Evolutionary conservation across 257 asterid genomes (phyloP).

Genomic region (Nicotiana sylvestris): DNA sequence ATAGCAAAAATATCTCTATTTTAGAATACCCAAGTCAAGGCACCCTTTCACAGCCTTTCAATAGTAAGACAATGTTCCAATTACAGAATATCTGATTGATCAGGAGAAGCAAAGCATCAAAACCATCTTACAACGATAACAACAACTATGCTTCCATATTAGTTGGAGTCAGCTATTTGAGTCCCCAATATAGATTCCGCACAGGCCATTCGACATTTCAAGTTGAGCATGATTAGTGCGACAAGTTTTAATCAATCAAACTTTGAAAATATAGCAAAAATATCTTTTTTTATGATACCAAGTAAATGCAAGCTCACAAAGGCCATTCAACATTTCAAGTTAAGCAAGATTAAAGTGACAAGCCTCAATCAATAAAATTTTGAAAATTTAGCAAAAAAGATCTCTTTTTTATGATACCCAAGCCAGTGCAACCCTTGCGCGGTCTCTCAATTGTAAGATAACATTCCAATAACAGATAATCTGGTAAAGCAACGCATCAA

Average conservation of each 20-base stretch:
- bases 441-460: not conserved
- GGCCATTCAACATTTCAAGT: not conserved
- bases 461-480: not conserved
- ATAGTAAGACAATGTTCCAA: not conserved
- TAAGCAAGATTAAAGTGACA: not conserved
- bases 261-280: not conserved
- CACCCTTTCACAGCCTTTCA: not conserved
- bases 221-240: not conserved
- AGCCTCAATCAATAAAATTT: not conserved
- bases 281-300: not conserved
- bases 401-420: not conserved
- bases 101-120: not conserved
- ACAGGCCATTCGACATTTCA: not conserved
- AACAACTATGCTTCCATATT: not conserved
- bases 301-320: not conserved
- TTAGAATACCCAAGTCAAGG: not conserved
- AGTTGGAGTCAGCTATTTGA: too few relatives aligned
- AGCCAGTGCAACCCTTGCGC: not conserved
- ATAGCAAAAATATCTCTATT: not conserved
- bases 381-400: too few relatives aligned
- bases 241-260: not conserved
- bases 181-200: not conserved
- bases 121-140: not conserved
- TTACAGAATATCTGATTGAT: not conserved
- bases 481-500: not conserved